Evolutionary conservation across 148 eudicot species (phyloP).

Genomic region (Amaranthus palmeri): DNA sequence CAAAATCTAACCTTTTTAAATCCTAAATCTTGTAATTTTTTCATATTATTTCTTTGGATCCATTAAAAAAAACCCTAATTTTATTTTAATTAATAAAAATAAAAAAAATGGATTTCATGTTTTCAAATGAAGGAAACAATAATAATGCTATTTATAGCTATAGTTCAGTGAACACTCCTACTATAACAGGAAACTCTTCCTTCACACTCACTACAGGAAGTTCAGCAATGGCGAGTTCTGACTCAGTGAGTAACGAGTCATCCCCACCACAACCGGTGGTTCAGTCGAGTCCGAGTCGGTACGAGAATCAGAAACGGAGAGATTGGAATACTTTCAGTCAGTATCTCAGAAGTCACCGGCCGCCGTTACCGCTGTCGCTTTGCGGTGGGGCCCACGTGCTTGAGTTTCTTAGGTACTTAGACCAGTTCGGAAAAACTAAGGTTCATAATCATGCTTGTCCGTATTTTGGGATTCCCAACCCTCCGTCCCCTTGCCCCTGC

Average conservation of each 20-base stretch:
- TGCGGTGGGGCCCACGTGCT: slow-evolving; percentile 64
- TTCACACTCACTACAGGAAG: background rate
- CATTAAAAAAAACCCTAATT: slow-evolving; percentile 8
- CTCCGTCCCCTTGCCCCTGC: slow-evolving; percentile 60
- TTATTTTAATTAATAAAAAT: background rate
- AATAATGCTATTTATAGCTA: background rate
- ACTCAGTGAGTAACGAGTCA: background rate
- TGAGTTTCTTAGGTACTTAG: slow-evolving; percentile 60
- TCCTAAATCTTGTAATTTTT: background rate
- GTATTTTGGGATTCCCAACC: slow-evolving; percentile 53
- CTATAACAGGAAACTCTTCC: background rate
- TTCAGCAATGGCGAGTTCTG: background rate
- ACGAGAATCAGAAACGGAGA: slow-evolving; percentile 58
- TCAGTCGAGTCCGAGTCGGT: slow-evolving; percentile 24
- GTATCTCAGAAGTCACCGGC: slow-evolving; percentile 55
- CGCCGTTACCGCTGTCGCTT: slow-evolving; percentile 39
- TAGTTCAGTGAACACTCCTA: background rate
- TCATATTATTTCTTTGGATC: background rate
- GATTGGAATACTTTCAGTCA: slow-evolving; percentile 68
- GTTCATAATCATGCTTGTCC: slow-evolving; percentile 55
- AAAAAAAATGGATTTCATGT: slow-evolving; percentile 20
- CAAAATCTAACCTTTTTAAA: background rate
- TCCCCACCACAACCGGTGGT: background rate
- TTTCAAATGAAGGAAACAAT: background rate
- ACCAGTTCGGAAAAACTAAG: slow-evolving; percentile 61